phyloP scores from a whole-genome alignment of 1,284 basidiomycete species.

The Cryptococcus sp. region DNA sequence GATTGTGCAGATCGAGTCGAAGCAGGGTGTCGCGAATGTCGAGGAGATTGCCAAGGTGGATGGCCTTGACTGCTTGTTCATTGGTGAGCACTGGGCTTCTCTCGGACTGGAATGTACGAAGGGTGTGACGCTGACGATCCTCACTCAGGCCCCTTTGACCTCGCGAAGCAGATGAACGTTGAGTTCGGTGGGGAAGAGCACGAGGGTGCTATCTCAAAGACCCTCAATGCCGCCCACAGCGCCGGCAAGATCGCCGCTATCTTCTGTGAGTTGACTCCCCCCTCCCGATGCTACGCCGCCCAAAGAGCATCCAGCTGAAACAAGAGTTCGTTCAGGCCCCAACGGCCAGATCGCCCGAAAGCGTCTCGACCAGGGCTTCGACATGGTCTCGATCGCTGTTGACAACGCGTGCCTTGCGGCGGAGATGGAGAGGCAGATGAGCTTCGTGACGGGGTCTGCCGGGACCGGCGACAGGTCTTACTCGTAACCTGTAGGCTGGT shows the following conservation, averaged over 20 bases:
- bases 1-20: slow-evolving; percentile 66
- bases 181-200: slow-evolving; percentile 31
- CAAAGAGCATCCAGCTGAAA: not conserved
- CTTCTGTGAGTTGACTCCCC: slow-evolving; percentile 49
- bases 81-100: slow-evolving; percentile 50
- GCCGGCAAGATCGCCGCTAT: slow-evolving; percentile 59
- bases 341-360: slow-evolving; percentile 54
- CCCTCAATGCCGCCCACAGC: slow-evolving; percentile 57
- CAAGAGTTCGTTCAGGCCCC: slow-evolving; percentile 48
- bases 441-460: slow-evolving; percentile 10
- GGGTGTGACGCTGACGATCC: not conserved
- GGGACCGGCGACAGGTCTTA: slow-evolving; percentile 15
- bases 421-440: slow-evolving; percentile 20
- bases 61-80: slow-evolving; percentile 62
- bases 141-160: slow-evolving; percentile 56
- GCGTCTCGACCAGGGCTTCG: slow-evolving; percentile 58
- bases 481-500: slow-evolving; percentile 5
- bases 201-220: slow-evolving; percentile 60
- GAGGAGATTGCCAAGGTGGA: slow-evolving; percentile 62
- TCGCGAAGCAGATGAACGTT: slow-evolving; percentile 52
- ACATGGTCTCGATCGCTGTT: slow-evolving; percentile 45
- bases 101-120: not conserved
- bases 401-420: slow-evolving; percentile 24
- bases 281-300: not conserved
- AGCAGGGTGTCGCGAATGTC: slow-evolving; percentile 60